Evolutionary conservation across 305 asterid species (phyloP).

Genomic region (Fraxinus greggii): DNA sequence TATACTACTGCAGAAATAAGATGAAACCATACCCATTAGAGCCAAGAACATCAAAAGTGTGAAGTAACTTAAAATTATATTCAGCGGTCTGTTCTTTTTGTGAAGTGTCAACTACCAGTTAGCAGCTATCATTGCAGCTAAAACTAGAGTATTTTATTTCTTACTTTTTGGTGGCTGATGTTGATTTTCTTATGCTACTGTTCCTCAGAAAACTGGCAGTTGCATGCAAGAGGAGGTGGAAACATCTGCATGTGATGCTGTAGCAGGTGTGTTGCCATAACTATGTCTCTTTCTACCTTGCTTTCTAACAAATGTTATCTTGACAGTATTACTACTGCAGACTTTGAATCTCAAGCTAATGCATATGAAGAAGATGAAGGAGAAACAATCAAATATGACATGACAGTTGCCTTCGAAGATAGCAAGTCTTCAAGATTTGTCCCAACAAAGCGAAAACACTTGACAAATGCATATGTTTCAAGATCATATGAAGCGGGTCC

Average conservation of each 20-base stretch:
- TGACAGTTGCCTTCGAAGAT: conserved; percentile 49
- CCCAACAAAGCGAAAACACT: conserved; percentile 59
- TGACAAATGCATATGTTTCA: conserved; percentile 45
- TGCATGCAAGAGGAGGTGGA: conserved; percentile 69
- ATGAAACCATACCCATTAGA: neutral
- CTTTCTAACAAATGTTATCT: conserved; percentile 23
- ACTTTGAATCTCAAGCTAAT: conserved; percentile 53
- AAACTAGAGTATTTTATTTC: neutral
- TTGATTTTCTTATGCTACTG: conserved; percentile 22
- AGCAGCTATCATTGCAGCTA: neutral
- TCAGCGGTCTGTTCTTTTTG: neutral
- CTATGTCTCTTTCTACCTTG: conserved; percentile 20
- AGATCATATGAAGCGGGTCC: conserved; percentile 51
- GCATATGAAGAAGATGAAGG: conserved; percentile 69
- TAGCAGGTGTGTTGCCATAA: conserved; percentile 52
- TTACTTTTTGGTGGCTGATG: neutral
- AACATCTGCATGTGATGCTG: conserved; percentile 61
- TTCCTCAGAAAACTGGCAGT: conserved; percentile 59
- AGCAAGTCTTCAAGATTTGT: conserved; percentile 52
- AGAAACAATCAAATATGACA: conserved; percentile 58
- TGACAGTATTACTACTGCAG: conserved; percentile 38
- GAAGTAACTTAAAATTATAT: neutral
- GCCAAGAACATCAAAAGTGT: neutral
- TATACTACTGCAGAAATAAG: neutral
- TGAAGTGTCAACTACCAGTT: neutral